Evolutionary conservation across 23 red algal genomes (phyloP).

Genomic region (Gracilaria vermiculophylla): DNA sequence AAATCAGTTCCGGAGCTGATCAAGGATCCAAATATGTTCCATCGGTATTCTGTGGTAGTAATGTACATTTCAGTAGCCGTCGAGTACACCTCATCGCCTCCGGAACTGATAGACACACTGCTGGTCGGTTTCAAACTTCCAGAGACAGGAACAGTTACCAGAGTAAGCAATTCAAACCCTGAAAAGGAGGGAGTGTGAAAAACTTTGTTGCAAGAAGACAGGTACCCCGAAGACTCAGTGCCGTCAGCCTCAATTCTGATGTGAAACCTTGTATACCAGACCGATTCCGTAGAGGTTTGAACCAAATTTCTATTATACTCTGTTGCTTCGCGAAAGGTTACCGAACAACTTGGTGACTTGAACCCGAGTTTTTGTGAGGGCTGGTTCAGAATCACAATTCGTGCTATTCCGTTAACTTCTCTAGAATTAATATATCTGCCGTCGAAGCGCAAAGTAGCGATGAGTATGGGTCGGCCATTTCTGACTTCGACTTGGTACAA

Average conservation of each 20-base stretch:
- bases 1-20: constrained; percentile 14
- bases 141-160: constrained; percentile 46
- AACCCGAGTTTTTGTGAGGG: background rate
- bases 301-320: background rate
- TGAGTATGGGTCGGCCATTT: background rate
- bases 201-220: background rate
- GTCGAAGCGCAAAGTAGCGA: constrained; percentile 41
- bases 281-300: background rate
- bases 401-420: constrained; percentile 50
- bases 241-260: background rate
- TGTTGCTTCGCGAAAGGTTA: background rate
- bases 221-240: background rate
- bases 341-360: background rate
- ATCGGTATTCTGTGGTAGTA: constrained; percentile 57
- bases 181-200: constrained; percentile 21
- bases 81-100: constrained; percentile 39
- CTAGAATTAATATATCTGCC: constrained; percentile 50
- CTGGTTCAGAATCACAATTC: constrained; percentile 28
- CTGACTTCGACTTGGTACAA: constrained; percentile 45
- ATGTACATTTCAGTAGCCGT: constrained; percentile 45
- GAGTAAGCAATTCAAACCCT: constrained; percentile 47
- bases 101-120: constrained; percentile 29
- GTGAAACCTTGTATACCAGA: background rate
- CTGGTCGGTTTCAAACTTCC: constrained; percentile 34
- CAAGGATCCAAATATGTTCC: background rate